Evolutionary conservation across 2,329 filamentous ascomycete genomes (phyloP).

Genomic region (Pyrenochaeta sp.): DNA sequence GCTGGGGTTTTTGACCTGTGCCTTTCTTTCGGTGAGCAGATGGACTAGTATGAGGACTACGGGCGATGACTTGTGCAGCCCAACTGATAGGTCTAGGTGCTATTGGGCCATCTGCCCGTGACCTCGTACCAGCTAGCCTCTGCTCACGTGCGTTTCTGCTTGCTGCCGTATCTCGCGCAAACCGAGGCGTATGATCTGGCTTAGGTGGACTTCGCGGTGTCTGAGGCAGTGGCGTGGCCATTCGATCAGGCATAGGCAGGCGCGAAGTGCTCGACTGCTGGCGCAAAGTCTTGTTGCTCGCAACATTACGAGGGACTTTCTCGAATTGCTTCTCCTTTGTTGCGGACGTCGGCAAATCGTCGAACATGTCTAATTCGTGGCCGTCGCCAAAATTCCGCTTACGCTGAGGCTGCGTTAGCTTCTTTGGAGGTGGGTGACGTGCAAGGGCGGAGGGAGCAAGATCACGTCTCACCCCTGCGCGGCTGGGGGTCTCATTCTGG

Average conservation of each 20-base stretch:
- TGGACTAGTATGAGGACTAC: slow-evolving; percentile 61
- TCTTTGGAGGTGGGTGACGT: slow-evolving; percentile 62
- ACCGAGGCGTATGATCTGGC: slow-evolving; percentile 65
- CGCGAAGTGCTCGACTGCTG: slow-evolving; percentile 58
- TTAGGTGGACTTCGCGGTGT: slow-evolving; percentile 66
- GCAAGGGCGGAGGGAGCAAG: slow-evolving; percentile 60
- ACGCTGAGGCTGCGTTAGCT: slow-evolving; percentile 51
- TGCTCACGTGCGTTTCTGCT: slow-evolving; percentile 71
- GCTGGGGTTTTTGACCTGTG: slow-evolving; percentile 77
- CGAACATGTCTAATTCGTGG: slow-evolving; percentile 89
- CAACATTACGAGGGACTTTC: slow-evolving; percentile 77
- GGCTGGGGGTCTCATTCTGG: slow-evolving; percentile 60
- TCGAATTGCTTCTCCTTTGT: slow-evolving; percentile 82
- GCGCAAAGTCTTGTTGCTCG: slow-evolving; percentile 70
- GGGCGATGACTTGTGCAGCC: slow-evolving; percentile 63
- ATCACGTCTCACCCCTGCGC: slow-evolving; percentile 53
- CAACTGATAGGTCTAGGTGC: slow-evolving; percentile 65
- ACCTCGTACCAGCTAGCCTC: slow-evolving; percentile 58
- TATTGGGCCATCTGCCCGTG: slow-evolving; percentile 59
- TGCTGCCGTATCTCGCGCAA: slow-evolving; percentile 72
- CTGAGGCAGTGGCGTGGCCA: slow-evolving; percentile 57
- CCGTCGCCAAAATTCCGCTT: slow-evolving; percentile 79
- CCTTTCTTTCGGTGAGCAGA: slow-evolving; percentile 57
- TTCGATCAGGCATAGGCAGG: slow-evolving; percentile 54
- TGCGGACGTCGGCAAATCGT: slow-evolving; percentile 90